Evolutionary conservation across 345 rosid genomes (phyloP).

Genomic region (Citrus sp.): DNA sequence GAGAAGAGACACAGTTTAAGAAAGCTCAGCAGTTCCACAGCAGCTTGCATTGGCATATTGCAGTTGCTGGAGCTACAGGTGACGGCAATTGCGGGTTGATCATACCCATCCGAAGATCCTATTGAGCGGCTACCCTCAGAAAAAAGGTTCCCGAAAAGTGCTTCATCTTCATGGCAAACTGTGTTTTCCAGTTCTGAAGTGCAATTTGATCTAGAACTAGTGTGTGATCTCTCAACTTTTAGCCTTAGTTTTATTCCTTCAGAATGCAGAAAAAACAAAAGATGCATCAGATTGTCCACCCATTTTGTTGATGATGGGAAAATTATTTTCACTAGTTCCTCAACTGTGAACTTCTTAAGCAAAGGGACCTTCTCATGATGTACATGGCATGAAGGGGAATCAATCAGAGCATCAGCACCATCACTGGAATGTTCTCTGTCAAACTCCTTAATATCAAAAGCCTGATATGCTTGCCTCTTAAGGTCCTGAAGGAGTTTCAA

Average conservation of each 20-base stretch:
- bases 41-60: conserved; percentile 84
- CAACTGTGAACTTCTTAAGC: conserved; percentile 51
- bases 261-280: conserved; percentile 57
- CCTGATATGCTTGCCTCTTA: conserved; percentile 49
- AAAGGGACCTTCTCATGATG: conserved; percentile 58
- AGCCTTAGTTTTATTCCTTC: conserved; percentile 78
- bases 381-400: conserved; percentile 48
- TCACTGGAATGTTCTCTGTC: conserved; percentile 33
- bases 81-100: conserved; percentile 58
- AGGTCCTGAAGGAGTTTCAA: conserved; percentile 73
- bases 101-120: conserved; percentile 68
- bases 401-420: conserved; percentile 26
- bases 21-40: conserved; percentile 66
- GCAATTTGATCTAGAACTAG: conserved; percentile 56
- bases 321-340: conserved; percentile 61
- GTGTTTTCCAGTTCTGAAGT: conserved; percentile 69
- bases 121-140: conserved; percentile 75
- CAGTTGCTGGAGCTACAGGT: conserved; percentile 40
- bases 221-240: conserved; percentile 61
- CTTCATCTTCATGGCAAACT: conserved; percentile 89
- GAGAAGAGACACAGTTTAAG: conserved; percentile 68
- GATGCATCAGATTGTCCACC: conserved; percentile 76
- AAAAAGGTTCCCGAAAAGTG: conserved; percentile 93
- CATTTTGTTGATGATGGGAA: conserved; percentile 74
- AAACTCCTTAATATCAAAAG: conserved; percentile 48